Percentiles rank a stretch among this genome's conserved stretches.
phyloP scores from a whole-genome alignment of 164 flowering plant species.

The Warburgia ugandensis region DNA sequence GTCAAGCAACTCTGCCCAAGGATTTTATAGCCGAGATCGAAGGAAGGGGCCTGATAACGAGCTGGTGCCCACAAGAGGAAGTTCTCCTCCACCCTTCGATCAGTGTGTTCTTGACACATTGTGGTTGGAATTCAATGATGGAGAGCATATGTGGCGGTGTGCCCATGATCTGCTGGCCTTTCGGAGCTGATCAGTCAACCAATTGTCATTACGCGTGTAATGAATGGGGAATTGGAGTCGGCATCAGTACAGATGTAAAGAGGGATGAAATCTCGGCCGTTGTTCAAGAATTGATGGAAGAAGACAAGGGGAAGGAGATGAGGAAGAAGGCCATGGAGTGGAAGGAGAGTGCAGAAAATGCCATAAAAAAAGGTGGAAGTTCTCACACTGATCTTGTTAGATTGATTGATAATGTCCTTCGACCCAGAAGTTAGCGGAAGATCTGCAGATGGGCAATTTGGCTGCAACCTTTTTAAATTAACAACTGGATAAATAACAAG shows the following conservation, averaged over 20 bases:
- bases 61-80: conserved; percentile 42
- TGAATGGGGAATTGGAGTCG: conserved; percentile 16
- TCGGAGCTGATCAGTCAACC: conserved; percentile 9
- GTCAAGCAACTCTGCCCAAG: conserved; percentile 18
- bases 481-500: no score
- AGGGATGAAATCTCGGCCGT: conserved; percentile 16
- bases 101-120: conserved; percentile 6
- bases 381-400: conserved; percentile 13
- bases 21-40: conserved; percentile 23
- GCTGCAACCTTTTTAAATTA: no score
- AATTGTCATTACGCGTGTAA: conserved; percentile 11
- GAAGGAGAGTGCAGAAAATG: conserved; percentile 15
- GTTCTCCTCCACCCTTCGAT: conserved; percentile 16
- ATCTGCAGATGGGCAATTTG: no score
- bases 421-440: no score
- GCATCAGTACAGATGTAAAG: conserved; percentile 11
- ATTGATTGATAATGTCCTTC: no score
- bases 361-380: conserved; percentile 9
- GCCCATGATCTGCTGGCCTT: conserved; percentile 15
- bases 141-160: conserved; percentile 11
- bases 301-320: conserved; percentile 21
- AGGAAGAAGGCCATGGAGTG: conserved; percentile 15
- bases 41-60: conserved; percentile 23
- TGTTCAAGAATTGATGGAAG: conserved; percentile 19
- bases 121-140: conserved; percentile 10